Evolutionary conservation across 2,329 filamentous ascomycete genomes (phyloP), one percentile per base, ranked within the genome.

Genomic region (Xylariaceae sp.): DNA sequence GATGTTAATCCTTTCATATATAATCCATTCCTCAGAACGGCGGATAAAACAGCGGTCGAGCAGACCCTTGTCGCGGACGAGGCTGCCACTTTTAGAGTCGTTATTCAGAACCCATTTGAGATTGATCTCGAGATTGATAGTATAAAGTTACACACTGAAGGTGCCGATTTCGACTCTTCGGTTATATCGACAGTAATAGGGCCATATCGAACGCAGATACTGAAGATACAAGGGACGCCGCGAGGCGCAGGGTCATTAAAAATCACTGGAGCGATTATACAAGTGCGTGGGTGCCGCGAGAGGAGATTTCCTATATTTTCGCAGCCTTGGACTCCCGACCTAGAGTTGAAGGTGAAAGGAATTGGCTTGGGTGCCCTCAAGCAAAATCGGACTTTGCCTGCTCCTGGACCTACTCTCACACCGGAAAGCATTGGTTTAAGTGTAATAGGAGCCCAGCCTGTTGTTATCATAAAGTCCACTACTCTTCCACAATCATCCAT

Each of bases 61-160:
- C 81, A 81, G 52, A 81, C 91, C 1, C 77, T 97, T 24, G 89
- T 97, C 16, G 86, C 90, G 4, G 87, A 86, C 13, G 92, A 97
- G 70, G 74, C 83, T 53, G 86, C 89, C 2, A 85, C 82, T 3
- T 96, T 97, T 71, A 82, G 83, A 62, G 81, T 97, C 24, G 92
- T 89, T 1, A 77, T 99, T 15, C 94, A 97, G 67, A 99, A 99
- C 64, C 91, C 92, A 0, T 97, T 92, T 63, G 93, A 97, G 55
- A 88, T 97, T 60, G 91, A 97, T 57, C 76, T 99, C 4, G 91
- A 96, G 49, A 86, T 99, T 27, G 92, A 97, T 68, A 87, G 84
- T 47, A 81, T 99, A 37, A 81, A 80, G 21, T 76, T 99, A 6
- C 86, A 91, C 57, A 83, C 86, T 8, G 84, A 89, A 55, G 92